Evolutionary conservation across 2,329 filamentous ascomycete species (phyloP).

Genomic region (Diaporthe ilicicola): DNA sequence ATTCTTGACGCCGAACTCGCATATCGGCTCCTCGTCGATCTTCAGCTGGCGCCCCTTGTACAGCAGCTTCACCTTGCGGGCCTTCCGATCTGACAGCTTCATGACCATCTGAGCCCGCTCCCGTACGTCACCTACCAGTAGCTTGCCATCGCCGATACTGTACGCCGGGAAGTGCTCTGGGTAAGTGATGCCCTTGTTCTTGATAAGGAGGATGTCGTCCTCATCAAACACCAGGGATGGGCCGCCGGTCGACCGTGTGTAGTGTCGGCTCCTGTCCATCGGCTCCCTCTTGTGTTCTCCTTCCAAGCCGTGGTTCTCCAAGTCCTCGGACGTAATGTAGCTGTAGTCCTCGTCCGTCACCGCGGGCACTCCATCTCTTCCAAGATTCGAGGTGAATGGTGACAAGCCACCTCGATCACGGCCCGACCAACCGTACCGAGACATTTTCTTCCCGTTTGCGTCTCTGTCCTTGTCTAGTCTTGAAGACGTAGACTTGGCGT

Average conservation of each 20-base stretch:
- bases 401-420: slow-evolving; percentile 55
- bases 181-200: slow-evolving; percentile 71
- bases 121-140: slow-evolving; percentile 72
- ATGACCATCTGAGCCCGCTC: slow-evolving; percentile 74
- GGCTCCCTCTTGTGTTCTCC: slow-evolving; percentile 40
- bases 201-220: slow-evolving; percentile 76
- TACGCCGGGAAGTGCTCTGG: slow-evolving; percentile 78
- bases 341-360: slow-evolving; percentile 81
- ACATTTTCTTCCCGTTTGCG: slow-evolving; percentile 49
- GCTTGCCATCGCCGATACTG: slow-evolving; percentile 77
- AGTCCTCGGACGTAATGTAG: slow-evolving; percentile 83
- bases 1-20: slow-evolving; percentile 69
- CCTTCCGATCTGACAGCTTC: slow-evolving; percentile 63
- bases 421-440: slow-evolving; percentile 60
- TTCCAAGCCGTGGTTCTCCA: slow-evolving; percentile 56
- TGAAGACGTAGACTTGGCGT: slow-evolving; percentile 37
- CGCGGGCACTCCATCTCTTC: slow-evolving; percentile 57
- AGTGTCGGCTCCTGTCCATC: slow-evolving; percentile 20
- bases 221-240: slow-evolving; percentile 52
- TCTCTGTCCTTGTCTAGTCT: slow-evolving; percentile 36
- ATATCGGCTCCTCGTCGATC: slow-evolving; percentile 64
- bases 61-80: slow-evolving; percentile 69
- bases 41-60: slow-evolving; percentile 79
- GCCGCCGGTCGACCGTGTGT: slow-evolving; percentile 33
- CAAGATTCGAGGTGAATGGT: slow-evolving; percentile 57